phyloP scores from a whole-genome alignment of 163 green algal species.

The Scenedesmus sp. region DNA sequence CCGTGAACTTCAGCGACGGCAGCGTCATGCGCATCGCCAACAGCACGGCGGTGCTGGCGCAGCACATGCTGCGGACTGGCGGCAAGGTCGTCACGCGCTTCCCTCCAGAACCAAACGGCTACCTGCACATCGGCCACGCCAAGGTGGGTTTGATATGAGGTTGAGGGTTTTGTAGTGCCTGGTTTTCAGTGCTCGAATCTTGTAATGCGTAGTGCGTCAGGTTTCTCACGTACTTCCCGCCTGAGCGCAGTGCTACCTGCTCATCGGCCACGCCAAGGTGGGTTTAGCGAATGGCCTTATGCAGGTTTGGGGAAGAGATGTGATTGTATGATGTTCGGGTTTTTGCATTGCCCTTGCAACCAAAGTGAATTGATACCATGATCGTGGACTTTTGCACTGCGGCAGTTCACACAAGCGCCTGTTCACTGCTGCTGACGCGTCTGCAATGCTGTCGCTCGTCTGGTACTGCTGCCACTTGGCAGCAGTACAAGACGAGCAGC shows the following conservation, averaged over 20 bases:
- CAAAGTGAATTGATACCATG: no score
- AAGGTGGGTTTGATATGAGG: conserved; percentile 78
- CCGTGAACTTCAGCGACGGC: conserved; percentile 86
- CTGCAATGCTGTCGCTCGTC: no score
- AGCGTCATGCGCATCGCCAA: conserved; percentile 88
- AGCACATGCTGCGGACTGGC: conserved; percentile 79
- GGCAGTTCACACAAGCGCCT: no score
- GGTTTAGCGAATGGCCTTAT: background rate
- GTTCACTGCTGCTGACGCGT: no score
- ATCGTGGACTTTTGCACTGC: no score
- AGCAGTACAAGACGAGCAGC: no score
- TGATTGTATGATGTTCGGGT: no score
- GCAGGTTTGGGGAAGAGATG: no score
- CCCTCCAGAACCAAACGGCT: conserved; percentile 99
- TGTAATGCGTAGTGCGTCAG: conserved; percentile 51
- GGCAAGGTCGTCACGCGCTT: conserved; percentile 94
- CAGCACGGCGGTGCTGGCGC: conserved; percentile 78
- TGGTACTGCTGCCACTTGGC: no score
- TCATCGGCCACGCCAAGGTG: conserved; percentile 99
- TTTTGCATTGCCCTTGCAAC: no score
- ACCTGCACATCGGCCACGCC: conserved; percentile 99
- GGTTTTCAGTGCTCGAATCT: conserved; percentile 70
- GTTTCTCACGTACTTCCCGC: conserved; percentile 96
- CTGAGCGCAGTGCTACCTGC: conserved; percentile 99
- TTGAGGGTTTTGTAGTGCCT: background rate